These are phyloP conservation scores for Xylariales sp. DNA, from an alignment of 2,329 filamentous ascomycete species.

Conservation along the genomic window DNA sequence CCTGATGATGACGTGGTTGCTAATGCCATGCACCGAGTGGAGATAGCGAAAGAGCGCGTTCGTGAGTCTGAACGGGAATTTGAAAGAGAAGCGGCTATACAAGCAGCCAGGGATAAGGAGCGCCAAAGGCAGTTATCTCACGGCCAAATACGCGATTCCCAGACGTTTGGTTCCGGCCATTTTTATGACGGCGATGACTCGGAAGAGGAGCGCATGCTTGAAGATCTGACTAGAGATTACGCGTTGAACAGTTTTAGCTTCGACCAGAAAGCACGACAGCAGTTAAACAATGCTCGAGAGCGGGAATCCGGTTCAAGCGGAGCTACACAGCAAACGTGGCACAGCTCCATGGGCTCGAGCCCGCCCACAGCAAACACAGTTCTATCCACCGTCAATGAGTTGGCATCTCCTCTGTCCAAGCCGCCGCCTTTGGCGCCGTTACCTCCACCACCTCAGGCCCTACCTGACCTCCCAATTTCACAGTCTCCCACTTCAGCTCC, in stretches of 20 bases:
- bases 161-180: constrained; percentile 44
- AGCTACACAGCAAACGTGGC: constrained; percentile 73
- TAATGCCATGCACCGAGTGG: constrained; percentile 61
- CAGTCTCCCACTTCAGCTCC: constrained; percentile 27
- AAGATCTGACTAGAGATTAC: constrained; percentile 84
- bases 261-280: constrained; percentile 55
- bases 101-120: constrained; percentile 57
- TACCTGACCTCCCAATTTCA: constrained; percentile 37
- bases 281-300: constrained; percentile 47
- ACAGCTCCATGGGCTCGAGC: constrained; percentile 72
- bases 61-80: constrained; percentile 70
- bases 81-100: constrained; percentile 58
- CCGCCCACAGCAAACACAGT: constrained; percentile 63
- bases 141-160: constrained; percentile 33
- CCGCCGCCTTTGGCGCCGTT: constrained; percentile 26
- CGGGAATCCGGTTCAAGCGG: constrained; percentile 80
- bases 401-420: constrained; percentile 19
- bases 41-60: constrained; percentile 71
- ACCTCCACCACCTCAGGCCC: constrained; percentile 45
- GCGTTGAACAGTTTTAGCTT: constrained; percentile 80
- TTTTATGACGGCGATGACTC: constrained; percentile 62
- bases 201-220: constrained; percentile 70
- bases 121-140: constrained; percentile 34
- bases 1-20: constrained; percentile 41
- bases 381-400: constrained; percentile 70